Percentiles rank a stretch among this genome's conserved stretches.
Conservation (phyloP, 2,329 filamentous ascomycete species). For the Aschersonia sp. region DNA sequence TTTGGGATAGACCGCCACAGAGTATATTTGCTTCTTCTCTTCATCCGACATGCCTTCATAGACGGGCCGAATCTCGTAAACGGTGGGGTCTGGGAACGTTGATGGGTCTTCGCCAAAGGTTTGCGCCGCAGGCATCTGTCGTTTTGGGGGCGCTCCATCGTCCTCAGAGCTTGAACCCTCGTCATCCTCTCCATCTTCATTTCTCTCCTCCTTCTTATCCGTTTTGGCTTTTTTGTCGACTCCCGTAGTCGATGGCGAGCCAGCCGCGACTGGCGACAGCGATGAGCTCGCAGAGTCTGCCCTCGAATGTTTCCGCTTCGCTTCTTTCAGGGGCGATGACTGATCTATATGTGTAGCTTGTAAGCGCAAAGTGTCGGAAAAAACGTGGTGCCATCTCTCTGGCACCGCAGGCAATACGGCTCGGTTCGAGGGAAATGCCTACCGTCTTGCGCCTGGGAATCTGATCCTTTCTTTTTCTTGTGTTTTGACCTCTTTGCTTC, state of each 20-base stretch:
- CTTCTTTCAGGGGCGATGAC: constrained; percentile 38
- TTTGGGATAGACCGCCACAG: constrained; percentile 69
- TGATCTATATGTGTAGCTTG: constrained; percentile 25
- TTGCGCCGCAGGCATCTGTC: constrained; percentile 61
- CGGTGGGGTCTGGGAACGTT: constrained; percentile 78
- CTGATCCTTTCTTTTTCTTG: constrained; percentile 65
- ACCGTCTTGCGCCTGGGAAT: constrained; percentile 26
- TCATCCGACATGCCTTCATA: constrained; percentile 65
- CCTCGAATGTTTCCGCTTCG: constrained; percentile 36
- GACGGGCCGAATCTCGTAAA: constrained; percentile 79
- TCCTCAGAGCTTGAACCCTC: constrained; percentile 42
- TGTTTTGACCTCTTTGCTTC: constrained; percentile 48
- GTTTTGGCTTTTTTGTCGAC: constrained; percentile 38
- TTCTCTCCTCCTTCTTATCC: constrained; percentile 16
- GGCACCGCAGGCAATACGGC: neutral
- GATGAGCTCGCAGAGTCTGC: constrained; percentile 45
- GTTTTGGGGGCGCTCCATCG: constrained; percentile 44
- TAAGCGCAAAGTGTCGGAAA: neutral
- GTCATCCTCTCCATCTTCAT: constrained; percentile 21
- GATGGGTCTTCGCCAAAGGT: constrained; percentile 88
- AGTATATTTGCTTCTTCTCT: constrained; percentile 78
- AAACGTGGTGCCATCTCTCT: too few species aligned
- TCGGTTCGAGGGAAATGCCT: neutral
- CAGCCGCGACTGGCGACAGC: constrained; percentile 38
- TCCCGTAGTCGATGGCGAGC: constrained; percentile 41